Evolutionary conservation across 768 basidiomycete genomes (phyloP).

Genomic region (Artomyces pyxidatus): DNA sequence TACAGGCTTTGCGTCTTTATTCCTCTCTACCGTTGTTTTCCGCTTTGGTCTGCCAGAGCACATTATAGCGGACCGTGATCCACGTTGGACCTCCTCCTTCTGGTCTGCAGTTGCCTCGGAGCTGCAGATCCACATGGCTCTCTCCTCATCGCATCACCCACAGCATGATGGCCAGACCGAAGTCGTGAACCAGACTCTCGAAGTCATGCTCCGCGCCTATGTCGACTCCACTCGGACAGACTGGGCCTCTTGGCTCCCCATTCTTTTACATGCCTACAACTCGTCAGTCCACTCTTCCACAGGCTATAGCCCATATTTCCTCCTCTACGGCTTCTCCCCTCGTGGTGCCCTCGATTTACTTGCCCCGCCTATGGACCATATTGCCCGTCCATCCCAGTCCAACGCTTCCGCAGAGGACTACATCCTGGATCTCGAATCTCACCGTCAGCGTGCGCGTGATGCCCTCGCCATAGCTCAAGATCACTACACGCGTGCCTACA

Average conservation of each 20-base stretch:
- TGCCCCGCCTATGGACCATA: neutral
- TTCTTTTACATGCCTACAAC: neutral
- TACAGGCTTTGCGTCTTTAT: neutral
- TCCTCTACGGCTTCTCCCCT: neutral
- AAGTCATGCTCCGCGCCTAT: neutral
- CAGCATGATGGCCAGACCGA: neutral
- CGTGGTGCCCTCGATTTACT: neutral
- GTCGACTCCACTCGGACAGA: neutral
- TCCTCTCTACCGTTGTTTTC: neutral
- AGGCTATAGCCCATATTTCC: neutral
- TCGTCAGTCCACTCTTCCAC: neutral
- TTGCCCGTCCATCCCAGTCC: neutral
- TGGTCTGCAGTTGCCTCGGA: neutral
- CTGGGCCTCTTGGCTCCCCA: neutral
- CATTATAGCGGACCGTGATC: neutral
- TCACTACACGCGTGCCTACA: neutral
- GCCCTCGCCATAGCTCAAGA: neutral
- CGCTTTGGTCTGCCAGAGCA: neutral
- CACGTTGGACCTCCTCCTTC: neutral
- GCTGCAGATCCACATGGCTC: neutral
- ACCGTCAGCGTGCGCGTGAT: neutral
- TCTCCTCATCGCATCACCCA: neutral
- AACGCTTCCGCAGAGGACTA: neutral
- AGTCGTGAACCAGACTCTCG: neutral
- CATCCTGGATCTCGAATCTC: neutral